These are phyloP conservation scores for Coemansia sp. DNA, from an alignment of 192 early-diverging fungal genomes.

Conservation along the genomic window DNA sequence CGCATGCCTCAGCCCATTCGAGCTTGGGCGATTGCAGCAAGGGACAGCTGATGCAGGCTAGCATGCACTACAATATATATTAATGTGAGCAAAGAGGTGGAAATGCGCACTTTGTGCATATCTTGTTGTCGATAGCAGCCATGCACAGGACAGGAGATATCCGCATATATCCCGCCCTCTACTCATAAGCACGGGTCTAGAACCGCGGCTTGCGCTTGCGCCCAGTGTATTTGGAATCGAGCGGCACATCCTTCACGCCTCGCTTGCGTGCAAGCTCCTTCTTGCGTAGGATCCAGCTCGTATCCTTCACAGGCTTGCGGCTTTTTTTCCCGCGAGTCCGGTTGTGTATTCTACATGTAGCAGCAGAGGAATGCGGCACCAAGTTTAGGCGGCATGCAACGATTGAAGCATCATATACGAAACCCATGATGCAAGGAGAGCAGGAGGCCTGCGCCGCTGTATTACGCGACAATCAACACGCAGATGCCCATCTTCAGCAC, in stretches of 20 bases:
- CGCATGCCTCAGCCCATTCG: conserved; percentile 11
- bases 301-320: conserved; percentile 70
- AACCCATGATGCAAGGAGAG: neutral
- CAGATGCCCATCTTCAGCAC: neutral
- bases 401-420: neutral
- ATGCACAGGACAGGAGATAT: neutral
- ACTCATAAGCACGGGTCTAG: conserved; percentile 45
- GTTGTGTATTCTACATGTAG: conserved; percentile 42
- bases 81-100: neutral
- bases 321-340: conserved; percentile 22
- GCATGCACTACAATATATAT: neutral
- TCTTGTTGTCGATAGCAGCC: neutral
- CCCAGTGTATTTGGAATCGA: conserved; percentile 93
- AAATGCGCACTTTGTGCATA: neutral
- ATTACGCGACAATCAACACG: neutral
- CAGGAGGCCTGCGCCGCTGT: conserved; percentile 5
- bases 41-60: neutral
- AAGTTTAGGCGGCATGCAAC: neutral
- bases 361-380: neutral
- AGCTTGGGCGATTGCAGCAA: neutral
- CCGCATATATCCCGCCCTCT: neutral
- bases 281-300: conserved; percentile 84
- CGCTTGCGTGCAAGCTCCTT: conserved; percentile 78
- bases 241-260: conserved; percentile 75
- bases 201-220: conserved; percentile 88